Base-by-base conservation (phyloP, 148 eudicot species). In the Arctostaphylos glauca region DNA sequence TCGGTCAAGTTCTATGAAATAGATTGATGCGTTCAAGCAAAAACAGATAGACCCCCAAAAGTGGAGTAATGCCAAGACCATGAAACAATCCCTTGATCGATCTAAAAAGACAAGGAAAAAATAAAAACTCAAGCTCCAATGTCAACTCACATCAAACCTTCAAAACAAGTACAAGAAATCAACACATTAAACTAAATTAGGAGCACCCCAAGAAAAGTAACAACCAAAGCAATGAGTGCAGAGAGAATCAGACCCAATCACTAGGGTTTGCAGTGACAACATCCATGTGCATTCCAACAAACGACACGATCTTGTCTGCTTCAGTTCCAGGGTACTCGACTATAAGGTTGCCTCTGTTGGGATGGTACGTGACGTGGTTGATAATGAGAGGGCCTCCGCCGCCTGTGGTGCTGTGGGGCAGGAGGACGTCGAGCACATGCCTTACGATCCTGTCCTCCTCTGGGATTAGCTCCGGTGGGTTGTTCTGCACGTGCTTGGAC, bases 221-320 rank as follows among this genome's bases (percentile, higher is more conserved):
- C 6, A 10, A 13, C 5, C 71, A 23, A 23, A 74, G 52, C 55
- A 53, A 58, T 46, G 52, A 19, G 3, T 5, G 38, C 54, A 59
- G 16, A 48, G 60, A 47, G 76, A 43, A 64, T 53, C 79, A 46
- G 80, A 96, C 99, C 99, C 99, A 96, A 79, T 94, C 99, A 77
- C 38, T 18, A 75, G 95, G 97, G 80, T 94, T 85, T 79, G 99
- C 99, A 64, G 99, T 93, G 80, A 96, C 99, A 80, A 96, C 99
- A 85, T 96, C 99, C 99, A 96, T 96, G 80, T 96, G 99, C 90
- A 96, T 93, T 2, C 99, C 99, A 25, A 96, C 99, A 88, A 96
- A 96, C 55, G 99, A 96, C 76, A 96, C 76, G 59, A 94, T 86
- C 81, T 91, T 91, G 0, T 85, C 92, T 0, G 89, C 85, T 31